Base-by-base conservation (phyloP, 768 basidiomycete genomes). In the Pholiota molesta region DNA sequence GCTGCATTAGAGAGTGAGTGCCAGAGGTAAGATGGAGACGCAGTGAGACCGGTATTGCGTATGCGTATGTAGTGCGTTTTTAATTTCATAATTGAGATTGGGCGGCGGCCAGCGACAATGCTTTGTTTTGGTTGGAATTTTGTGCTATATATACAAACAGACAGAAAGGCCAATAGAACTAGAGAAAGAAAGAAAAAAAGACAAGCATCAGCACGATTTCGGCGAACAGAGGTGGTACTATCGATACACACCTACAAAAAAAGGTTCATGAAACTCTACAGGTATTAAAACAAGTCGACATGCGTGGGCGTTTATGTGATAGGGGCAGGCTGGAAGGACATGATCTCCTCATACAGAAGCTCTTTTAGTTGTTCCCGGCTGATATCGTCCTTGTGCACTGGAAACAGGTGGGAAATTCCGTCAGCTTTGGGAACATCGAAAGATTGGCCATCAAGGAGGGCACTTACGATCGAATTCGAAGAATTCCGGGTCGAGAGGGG, bases 351-450 rank as follows among this genome's bases (percentile, higher is more conserved):
- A 75, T 94, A 98, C 23, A 97, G 79, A 49, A 97, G 83, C 72
- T 94, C 90, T 79, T 98, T 99, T 65, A 99, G 83, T 75, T 97
- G 94, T 73, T 98, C 97, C 29, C 94, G 86, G 71, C 90, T 93
- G 79, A 97, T 95, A 65, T 94, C 93, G 67, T 97, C 96, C 81
- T 98, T 97, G 81, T 95, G 91, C 66, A 94, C 92, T 93, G 61
- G 26, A 14, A n/a, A 52, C 31, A 40, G 35, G 5, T 37, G 35
- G 14, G 35, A 37, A 37, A 37, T 37, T 49, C 49, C 29, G 35
- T 52, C 37, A 35, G 44, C 49, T 56, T 21, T 62, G 57, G 54
- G 37, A 35, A 35, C n/a, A 17, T 6, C 17, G 31, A 31, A 6
- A 31, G 31, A 3, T 7, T 31, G 31, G 14, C 26, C 42, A 59